phyloP scores from a whole-genome alignment of 805 yeast genomes.

The Wickerhamomyces sydowiorum region DNA sequence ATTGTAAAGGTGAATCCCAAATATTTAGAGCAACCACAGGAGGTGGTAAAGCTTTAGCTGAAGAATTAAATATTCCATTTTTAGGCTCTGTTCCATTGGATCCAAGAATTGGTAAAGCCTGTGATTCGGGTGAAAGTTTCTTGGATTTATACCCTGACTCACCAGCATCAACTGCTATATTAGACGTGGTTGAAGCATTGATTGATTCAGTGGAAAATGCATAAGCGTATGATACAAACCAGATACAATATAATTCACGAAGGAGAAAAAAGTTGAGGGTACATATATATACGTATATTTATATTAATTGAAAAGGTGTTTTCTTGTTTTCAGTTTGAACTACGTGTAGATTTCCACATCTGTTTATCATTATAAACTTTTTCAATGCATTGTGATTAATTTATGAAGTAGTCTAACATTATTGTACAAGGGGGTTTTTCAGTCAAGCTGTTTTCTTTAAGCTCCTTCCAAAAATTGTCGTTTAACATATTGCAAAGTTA shows the following conservation, averaged over 20 bases:
- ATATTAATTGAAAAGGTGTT: background rate
- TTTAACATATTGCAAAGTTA: background rate
- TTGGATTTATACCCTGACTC: conserved; percentile 82
- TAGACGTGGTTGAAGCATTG: conserved; percentile 72
- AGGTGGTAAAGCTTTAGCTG: conserved; percentile 82
- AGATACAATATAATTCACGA: no score
- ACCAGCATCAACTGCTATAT: conserved; percentile 84
- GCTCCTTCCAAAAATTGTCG: background rate
- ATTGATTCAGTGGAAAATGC: conserved; percentile 45
- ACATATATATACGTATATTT: background rate
- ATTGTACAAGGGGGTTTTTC: background rate
- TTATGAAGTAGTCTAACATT: background rate
- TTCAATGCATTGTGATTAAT: background rate
- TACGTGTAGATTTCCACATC: background rate
- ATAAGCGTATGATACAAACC: background rate
- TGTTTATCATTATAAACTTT: background rate
- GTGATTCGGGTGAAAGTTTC: conserved; percentile 84
- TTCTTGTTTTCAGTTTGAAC: background rate
- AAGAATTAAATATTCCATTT: conserved; percentile 72
- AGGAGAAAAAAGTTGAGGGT: background rate
- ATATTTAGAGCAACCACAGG: conserved; percentile 96
- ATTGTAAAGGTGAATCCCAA: conserved; percentile 82
- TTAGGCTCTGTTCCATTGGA: conserved; percentile 93
- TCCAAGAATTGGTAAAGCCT: conserved; percentile 85
- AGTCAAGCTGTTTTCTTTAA: background rate